phyloP scores from a whole-genome alignment of 2,329 filamentous ascomycete species.

The Epichloe sp. region DNA sequence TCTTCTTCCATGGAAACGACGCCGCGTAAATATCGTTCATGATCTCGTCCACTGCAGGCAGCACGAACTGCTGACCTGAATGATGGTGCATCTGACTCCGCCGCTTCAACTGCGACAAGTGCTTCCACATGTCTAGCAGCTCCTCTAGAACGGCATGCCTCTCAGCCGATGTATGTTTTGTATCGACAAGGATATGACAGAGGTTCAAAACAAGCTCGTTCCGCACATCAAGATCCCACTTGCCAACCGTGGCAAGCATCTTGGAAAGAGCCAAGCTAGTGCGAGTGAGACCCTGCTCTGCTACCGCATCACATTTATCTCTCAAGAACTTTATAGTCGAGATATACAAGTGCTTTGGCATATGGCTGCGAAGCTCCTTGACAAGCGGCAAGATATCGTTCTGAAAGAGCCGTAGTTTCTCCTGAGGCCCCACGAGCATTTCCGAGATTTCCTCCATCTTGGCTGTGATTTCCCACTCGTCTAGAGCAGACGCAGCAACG shows the following conservation, averaged over 20 bases:
- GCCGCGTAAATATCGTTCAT: slow-evolving; percentile 8
- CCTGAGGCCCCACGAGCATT: slow-evolving; percentile 1
- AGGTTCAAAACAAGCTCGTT: slow-evolving; percentile 21
- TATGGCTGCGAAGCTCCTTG: slow-evolving; percentile 11
- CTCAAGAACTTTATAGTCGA: slow-evolving; percentile 12
- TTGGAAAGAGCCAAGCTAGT: slow-evolving; percentile 14
- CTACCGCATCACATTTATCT: slow-evolving; percentile 8
- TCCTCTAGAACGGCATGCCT: slow-evolving; percentile 14
- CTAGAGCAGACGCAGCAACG: slow-evolving; percentile 7
- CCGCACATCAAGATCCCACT: slow-evolving; percentile 14
- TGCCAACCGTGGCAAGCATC: slow-evolving; percentile 15
- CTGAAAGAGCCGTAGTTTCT: slow-evolving; percentile 15
- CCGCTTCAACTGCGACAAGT: slow-evolving; percentile 22
- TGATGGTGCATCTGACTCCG: slow-evolving; percentile 10
- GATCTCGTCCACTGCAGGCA: slow-evolving; percentile 18
- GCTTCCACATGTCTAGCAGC: slow-evolving; percentile 23
- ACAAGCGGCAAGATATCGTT: slow-evolving; percentile 19
- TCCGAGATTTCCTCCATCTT: slow-evolving; percentile 16
- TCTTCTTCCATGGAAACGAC: not conserved
- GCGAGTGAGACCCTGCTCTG: slow-evolving; percentile 7
- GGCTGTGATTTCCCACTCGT: slow-evolving; percentile 18
- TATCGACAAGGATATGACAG: slow-evolving; percentile 14
- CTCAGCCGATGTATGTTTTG: slow-evolving; percentile 5
- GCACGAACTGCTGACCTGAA: slow-evolving; percentile 13
- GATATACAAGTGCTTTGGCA: slow-evolving; percentile 17